These are phyloP conservation scores for Oryza meyeriana DNA, from an alignment of 176 grass and related monocot genomes.

Conservation along the genomic window DNA sequence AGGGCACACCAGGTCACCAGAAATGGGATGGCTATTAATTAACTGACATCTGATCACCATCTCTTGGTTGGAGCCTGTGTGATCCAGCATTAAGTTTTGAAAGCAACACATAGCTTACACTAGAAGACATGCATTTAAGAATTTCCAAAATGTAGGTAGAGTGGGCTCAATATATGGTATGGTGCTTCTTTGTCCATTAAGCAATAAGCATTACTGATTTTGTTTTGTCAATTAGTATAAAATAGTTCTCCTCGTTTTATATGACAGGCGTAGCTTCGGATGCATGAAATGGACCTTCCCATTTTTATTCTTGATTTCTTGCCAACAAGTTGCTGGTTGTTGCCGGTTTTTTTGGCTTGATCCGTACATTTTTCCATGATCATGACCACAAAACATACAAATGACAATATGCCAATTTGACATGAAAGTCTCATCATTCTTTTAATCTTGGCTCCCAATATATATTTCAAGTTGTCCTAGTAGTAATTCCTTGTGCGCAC, in stretches of 20 bases:
- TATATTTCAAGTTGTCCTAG: not conserved
- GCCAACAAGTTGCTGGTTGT: not conserved
- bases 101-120: not conserved
- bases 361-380: not conserved
- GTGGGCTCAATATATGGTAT: constrained; percentile 12
- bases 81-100: not conserved
- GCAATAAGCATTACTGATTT: not conserved
- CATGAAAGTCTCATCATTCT: not conserved
- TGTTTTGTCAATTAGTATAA: not conserved
- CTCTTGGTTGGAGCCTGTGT: not conserved
- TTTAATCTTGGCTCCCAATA: not conserved
- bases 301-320: not conserved
- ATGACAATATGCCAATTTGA: not conserved
- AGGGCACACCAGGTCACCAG: not conserved
- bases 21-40: not conserved
- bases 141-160: not conserved
- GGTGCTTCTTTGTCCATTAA: not conserved
- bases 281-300: not conserved
- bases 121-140: constrained; percentile 13
- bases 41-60: not conserved
- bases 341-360: not conserved
- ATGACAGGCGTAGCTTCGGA: not conserved
- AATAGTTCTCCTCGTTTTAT: not conserved
- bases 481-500: too few species aligned
- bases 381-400: not conserved